Evolutionary conservation across 306 rosid genomes (phyloP).

Genomic region (Corylus heterophylla): DNA sequence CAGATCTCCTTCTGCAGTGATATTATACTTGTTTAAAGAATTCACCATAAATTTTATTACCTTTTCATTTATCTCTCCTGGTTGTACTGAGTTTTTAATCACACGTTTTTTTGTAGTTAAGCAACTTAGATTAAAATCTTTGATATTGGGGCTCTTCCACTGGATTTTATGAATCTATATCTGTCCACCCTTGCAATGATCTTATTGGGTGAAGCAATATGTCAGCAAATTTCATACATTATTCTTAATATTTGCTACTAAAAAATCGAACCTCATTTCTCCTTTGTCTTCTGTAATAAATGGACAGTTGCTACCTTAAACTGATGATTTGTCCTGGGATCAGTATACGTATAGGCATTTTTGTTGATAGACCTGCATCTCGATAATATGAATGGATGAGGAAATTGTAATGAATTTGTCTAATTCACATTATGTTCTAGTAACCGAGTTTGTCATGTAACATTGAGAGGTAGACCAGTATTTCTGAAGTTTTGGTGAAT

Average conservation of each 20-base stretch:
- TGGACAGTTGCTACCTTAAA: background rate
- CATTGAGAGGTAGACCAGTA: background rate
- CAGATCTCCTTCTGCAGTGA: background rate
- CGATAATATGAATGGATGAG: background rate
- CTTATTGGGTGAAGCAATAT: background rate
- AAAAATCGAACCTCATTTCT: background rate
- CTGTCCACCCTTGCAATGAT: background rate
- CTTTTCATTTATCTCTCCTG: background rate
- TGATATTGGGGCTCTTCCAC: no score
- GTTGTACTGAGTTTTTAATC: background rate
- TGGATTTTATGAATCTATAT: no score
- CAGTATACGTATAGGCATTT: background rate
- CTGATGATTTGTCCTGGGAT: background rate
- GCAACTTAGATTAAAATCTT: background rate
- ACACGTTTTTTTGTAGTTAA: background rate
- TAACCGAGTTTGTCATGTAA: background rate
- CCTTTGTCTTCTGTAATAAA: background rate
- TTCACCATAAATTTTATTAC: background rate
- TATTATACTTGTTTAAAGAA: background rate
- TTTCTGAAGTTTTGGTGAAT: background rate
- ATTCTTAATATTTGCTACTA: background rate
- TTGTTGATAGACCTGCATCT: background rate
- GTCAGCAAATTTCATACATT: background rate
- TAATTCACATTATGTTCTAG: background rate
- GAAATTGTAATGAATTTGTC: background rate